phyloP scores from a whole-genome alignment of 371 early-diverging fungal genomes.

The Encephalitozoon intestinalis region DNA sequence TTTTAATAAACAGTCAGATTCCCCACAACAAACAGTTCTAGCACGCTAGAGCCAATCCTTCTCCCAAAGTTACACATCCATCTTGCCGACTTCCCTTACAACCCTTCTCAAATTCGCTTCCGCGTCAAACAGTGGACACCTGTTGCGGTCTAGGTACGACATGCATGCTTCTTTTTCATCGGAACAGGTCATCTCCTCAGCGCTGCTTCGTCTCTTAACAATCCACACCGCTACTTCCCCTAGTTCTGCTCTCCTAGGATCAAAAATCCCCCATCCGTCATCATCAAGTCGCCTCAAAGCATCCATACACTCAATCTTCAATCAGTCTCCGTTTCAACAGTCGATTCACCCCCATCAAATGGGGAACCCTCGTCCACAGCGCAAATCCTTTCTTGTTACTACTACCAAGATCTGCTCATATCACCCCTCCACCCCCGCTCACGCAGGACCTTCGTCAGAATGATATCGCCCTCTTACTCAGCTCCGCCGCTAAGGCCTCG shows the following conservation, averaged over 20 bases:
- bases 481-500: too few species aligned
- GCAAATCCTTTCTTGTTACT: constrained; percentile 5
- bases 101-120: not conserved
- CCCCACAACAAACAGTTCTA: constrained; percentile 62
- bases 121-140: constrained; percentile 30
- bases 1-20: constrained; percentile 69
- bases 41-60: constrained; percentile 40
- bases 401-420: constrained; percentile 37
- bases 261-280: not conserved
- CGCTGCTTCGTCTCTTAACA: constrained; percentile 14
- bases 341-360: constrained; percentile 17
- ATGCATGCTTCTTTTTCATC: not conserved
- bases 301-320: not conserved
- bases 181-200: not conserved
- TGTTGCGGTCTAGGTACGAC: constrained; percentile 39
- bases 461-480: constrained; percentile 16
- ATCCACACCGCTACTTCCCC: not conserved
- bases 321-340: constrained; percentile 1
- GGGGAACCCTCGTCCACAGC: constrained; percentile 16
- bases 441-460: constrained; percentile 12
- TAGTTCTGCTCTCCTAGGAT: not conserved
- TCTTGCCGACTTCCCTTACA: constrained; percentile 43
- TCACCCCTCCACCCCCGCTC: constrained; percentile 3
- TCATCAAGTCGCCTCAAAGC: not conserved
- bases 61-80: constrained; percentile 38